Evolutionary conservation across 2,329 filamentous ascomycete species (phyloP).

Genomic region (Alternaria tenuissima): DNA sequence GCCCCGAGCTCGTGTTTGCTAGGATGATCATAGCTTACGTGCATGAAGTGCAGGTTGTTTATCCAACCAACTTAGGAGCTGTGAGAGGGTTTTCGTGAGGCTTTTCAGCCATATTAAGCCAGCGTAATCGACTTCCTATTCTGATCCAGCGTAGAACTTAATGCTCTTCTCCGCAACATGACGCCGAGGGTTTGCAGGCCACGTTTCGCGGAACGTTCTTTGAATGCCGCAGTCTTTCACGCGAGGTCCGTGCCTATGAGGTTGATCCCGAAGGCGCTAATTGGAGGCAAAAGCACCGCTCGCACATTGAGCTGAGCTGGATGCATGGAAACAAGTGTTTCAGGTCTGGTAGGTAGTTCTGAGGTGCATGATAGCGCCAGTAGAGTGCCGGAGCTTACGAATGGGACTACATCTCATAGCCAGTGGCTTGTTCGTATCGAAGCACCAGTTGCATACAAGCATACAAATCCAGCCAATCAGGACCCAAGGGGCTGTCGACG

Average conservation of each 20-base stretch:
- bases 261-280: conserved; percentile 2
- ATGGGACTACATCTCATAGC: background rate
- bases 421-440: background rate
- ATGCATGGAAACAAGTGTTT: background rate
- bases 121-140: background rate
- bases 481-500: background rate
- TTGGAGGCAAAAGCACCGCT: conserved; percentile 6
- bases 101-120: background rate
- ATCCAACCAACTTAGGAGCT: background rate
- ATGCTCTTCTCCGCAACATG: background rate
- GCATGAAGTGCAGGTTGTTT: conserved; percentile 1
- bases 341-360: background rate
- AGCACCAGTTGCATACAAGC: conserved; percentile 3
- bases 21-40: conserved; percentile 5
- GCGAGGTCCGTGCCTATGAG: background rate
- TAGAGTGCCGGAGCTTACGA: background rate
- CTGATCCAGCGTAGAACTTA: background rate
- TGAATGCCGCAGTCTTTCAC: background rate
- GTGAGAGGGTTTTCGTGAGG: background rate
- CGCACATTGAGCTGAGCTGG: background rate
- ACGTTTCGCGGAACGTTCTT: background rate
- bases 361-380: conserved; percentile 4
- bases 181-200: background rate
- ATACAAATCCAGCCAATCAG: background rate
- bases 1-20: background rate